Evolutionary conservation across 2,329 filamentous ascomycete genomes (phyloP).

Genomic region (Cordyceps pruinosa): DNA sequence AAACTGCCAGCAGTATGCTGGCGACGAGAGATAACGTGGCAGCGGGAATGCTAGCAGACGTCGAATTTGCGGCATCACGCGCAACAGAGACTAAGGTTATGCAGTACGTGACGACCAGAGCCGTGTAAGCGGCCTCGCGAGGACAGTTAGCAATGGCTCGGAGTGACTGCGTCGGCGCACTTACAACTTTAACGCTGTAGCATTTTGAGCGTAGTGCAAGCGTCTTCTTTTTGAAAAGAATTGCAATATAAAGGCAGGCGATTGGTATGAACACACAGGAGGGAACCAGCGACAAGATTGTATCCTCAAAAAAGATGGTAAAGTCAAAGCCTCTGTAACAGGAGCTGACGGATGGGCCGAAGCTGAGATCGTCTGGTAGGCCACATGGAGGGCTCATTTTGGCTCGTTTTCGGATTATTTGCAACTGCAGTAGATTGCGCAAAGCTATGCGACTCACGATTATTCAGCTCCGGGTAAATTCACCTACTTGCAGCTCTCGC

Average conservation of each 20-base stretch:
- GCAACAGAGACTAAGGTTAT: neutral
- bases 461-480: neutral
- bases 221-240: neutral
- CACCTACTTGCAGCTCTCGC: neutral
- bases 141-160: no score
- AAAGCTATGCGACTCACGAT: neutral
- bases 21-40: neutral
- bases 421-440: neutral
- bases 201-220: neutral
- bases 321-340: constrained; percentile 1
- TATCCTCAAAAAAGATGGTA: neutral
- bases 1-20: neutral
- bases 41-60: neutral
- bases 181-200: neutral
- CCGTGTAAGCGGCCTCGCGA: neutral
- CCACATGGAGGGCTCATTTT: neutral
- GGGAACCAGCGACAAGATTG: neutral
- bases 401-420: neutral
- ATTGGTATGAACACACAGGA: neutral
- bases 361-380: neutral
- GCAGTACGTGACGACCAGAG: neutral
- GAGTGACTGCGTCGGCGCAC: neutral
- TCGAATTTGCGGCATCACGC: no score
- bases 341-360: constrained; percentile 1
- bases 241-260: neutral